phyloP scores from a whole-genome alignment of 192 early-diverging fungal genomes.

The Coemansia sp. region DNA sequence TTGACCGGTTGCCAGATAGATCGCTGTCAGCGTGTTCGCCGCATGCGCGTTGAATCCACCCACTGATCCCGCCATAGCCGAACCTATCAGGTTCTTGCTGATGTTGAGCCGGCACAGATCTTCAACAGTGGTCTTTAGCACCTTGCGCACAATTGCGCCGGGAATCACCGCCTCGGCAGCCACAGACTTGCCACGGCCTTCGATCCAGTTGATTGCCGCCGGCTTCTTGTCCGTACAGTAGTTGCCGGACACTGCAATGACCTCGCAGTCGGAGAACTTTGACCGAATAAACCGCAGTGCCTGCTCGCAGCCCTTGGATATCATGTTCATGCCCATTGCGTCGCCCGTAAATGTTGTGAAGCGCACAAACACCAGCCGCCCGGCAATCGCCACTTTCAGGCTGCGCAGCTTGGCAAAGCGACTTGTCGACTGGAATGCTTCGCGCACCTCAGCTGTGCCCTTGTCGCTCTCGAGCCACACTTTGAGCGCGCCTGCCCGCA shows the following conservation, averaged over 20 bases:
- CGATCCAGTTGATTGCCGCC: slow-evolving; percentile 96
- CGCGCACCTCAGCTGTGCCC: slow-evolving; percentile 63
- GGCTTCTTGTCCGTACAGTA: slow-evolving; percentile 98
- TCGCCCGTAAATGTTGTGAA: slow-evolving; percentile 91
- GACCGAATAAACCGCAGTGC: slow-evolving; percentile 62
- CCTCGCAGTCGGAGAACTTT: slow-evolving; percentile 68
- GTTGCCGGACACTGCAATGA: slow-evolving; percentile 86
- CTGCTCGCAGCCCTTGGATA: slow-evolving; percentile 91
- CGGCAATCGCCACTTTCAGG: slow-evolving; percentile 81
- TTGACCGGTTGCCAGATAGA: slow-evolving; percentile 90
- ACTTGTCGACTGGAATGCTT: slow-evolving; percentile 81
- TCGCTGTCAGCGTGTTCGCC: slow-evolving; percentile 87
- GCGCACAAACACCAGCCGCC: slow-evolving; percentile 79
- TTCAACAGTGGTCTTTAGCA: slow-evolving; percentile 82
- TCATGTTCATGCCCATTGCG: slow-evolving; percentile 99
- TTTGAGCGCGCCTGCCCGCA: slow-evolving; percentile 64
- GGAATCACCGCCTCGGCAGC: slow-evolving; percentile 84
- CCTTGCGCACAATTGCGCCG: slow-evolving; percentile 69
- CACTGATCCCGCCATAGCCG: slow-evolving; percentile 88
- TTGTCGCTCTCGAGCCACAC: slow-evolving; percentile 68
- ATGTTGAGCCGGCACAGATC: slow-evolving; percentile 78
- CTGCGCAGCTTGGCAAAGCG: slow-evolving; percentile 81
- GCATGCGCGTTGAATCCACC: slow-evolving; percentile 95
- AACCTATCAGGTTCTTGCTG: slow-evolving; percentile 88
- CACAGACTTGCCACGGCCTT: slow-evolving; percentile 91